phyloP scores from a whole-genome alignment of 495 filamentous ascomycete species.

The Penicillium arizonense region DNA sequence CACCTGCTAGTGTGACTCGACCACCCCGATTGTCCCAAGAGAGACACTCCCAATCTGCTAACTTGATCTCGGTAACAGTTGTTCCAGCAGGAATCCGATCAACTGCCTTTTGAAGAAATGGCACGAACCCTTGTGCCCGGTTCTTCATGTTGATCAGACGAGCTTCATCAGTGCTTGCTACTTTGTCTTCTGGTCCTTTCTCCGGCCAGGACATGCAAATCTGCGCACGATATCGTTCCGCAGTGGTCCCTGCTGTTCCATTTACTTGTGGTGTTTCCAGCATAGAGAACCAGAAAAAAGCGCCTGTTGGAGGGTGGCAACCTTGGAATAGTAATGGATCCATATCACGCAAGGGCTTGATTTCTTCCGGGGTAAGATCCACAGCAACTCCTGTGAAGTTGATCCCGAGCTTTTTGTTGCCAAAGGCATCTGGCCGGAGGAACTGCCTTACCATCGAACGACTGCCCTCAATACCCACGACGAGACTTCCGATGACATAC shows the following conservation, averaged over 20 bases:
- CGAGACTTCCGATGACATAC: conserved; percentile 15
- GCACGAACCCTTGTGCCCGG: conserved; percentile 48
- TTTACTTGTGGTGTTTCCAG: conserved; percentile 33
- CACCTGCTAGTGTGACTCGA: conserved; percentile 52
- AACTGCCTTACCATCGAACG: conserved; percentile 42
- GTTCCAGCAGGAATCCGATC: conserved; percentile 38
- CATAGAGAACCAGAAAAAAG: conserved; percentile 52
- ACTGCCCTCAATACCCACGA: conserved; percentile 50
- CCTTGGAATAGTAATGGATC: conserved; percentile 62
- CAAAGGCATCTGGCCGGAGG: conserved; percentile 29
- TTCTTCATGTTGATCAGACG: conserved; percentile 50
- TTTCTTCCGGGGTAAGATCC: conserved; percentile 23
- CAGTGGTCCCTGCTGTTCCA: conserved; percentile 2
- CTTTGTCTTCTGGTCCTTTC: conserved; percentile 18
- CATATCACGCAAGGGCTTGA: conserved; percentile 43
- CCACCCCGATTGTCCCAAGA: conserved; percentile 48
- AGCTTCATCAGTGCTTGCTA: conserved; percentile 36
- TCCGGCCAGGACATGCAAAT: conserved; percentile 35
- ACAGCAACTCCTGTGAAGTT: conserved; percentile 30
- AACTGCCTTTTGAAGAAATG: conserved; percentile 48
- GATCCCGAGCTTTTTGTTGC: conserved; percentile 17
- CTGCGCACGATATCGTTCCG: conserved; percentile 22
- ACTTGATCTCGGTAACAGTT: conserved; percentile 45
- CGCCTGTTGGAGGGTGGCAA: conserved; percentile 49
- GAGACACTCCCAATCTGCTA: conserved; percentile 50